A percentile compares a stretch with the other conserved stretches of the same genome.
These are phyloP conservation scores for Myxozyma kluyveri DNA, from an alignment of 805 yeast species.

Conservation along the genomic window DNA sequence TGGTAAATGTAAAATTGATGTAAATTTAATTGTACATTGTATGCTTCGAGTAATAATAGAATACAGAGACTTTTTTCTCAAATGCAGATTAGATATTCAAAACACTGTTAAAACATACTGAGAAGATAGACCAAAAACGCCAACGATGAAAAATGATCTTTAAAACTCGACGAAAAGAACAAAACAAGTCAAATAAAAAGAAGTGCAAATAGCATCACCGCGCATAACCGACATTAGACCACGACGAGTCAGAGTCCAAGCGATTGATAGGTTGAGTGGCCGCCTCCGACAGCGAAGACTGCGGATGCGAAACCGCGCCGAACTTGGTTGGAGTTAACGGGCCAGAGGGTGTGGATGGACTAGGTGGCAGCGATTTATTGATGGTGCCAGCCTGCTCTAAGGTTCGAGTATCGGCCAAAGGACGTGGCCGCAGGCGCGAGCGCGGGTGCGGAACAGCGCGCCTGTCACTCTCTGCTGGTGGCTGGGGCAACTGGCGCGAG, in stretches of 20 bases:
- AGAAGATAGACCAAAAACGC: not conserved
- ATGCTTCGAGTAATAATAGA: no score
- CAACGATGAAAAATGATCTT: not conserved
- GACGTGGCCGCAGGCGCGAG: not conserved
- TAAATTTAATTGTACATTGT: no score
- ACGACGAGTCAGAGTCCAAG: no score
- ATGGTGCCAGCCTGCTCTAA: constrained; percentile 4
- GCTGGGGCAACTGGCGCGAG: not conserved
- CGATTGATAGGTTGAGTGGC: not conserved
- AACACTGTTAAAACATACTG: no score
- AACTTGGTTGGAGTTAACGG: constrained; percentile 5
- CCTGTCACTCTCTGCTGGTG: not conserved
- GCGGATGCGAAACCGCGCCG: constrained; percentile 3
- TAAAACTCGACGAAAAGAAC: not conserved
- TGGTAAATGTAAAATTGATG: no score
- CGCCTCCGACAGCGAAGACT: not conserved
- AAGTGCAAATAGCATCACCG: not conserved
- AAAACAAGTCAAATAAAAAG: not conserved
- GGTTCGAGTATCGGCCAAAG: not conserved
- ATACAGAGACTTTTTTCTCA: no score
- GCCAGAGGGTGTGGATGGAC: not conserved
- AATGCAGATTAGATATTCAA: no score
- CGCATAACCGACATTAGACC: not conserved
- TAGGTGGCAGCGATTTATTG: constrained; percentile 12
- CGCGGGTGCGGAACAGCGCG: not conserved